Conservation (phyloP, 176 grass and related monocot species). For the Panicum miliaceum region DNA sequence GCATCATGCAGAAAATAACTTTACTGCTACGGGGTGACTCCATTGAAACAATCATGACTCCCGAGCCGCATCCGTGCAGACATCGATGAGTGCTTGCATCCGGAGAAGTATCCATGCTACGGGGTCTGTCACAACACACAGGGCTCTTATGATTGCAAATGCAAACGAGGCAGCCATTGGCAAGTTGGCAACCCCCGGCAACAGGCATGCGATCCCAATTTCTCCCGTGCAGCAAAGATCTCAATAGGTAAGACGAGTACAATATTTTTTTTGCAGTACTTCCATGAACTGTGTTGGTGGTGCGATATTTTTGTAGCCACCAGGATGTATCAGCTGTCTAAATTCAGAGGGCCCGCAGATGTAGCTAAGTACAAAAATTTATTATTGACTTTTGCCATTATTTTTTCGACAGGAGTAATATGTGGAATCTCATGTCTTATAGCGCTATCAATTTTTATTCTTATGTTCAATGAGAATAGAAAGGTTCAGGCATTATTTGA, state of each 20-base stretch:
- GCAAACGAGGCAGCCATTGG: constrained; percentile 15
- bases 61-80: neutral
- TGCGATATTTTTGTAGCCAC: neutral
- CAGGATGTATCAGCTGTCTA: no score
- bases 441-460: neutral
- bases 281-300: neutral
- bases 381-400: neutral
- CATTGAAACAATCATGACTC: neutral
- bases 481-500: neutral
- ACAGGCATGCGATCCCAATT: neutral
- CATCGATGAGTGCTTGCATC: constrained; percentile 16
- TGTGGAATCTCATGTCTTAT: constrained; percentile 4
- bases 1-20: neutral
- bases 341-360: neutral
- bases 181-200: neutral
- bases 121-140: neutral
- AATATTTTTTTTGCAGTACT: neutral
- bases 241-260: constrained; percentile 28
- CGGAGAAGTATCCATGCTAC: neutral
- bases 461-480: constrained; percentile 9
- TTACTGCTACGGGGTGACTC: neutral
- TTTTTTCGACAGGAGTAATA: neutral
- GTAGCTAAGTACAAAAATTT: no score
- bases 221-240: constrained; percentile 8
- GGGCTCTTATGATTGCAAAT: constrained; percentile 16